Evolutionary conservation across 108 stramenopile species (phyloP), one percentile per base, ranked within the genome.

Genomic region (Pseudonitzschia multiseries): DNA sequence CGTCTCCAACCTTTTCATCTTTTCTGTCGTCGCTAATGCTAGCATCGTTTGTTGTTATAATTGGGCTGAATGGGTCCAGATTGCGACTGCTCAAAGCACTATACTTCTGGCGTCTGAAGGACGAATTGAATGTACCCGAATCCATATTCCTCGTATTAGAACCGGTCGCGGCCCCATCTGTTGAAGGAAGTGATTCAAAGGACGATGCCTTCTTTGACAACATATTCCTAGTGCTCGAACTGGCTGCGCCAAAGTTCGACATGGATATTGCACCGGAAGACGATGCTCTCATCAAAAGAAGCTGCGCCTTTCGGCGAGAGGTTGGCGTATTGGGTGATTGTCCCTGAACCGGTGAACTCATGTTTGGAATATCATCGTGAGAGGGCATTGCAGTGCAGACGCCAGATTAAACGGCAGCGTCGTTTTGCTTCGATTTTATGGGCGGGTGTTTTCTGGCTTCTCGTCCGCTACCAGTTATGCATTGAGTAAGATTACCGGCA

Each of bases 1-100:
- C 53, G 53, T 21, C 53, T 54, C 22, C 53, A 24, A 9, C 24
- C 13, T 8, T 54, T 15, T 24, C 53, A 54, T 54, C 24, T 21
- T 54, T 59, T 27, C 29, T 26, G 14, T 15, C 27, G 5, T 59
- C 26, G 21, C 26, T 14, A 31, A n/a, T 28, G 57, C 26, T 6
- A 0, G 14, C 29, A 14, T 31, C 57, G 57, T 28, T 31, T 8
- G 21, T 27, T 26, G 15, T 24, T 26, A 59, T 59, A 21, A 26
- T 22, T 59, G 57, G 24, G 29, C 28, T 17, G 15, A 31, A 59
- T 0, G 57, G 21, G 29, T 59, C 57, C 26, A 59, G 21, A 15
- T 26, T 21, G 26, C 57, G 15, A 59, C 57, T 31, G 27, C 57
- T 59, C 15, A 51, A n/a, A 51, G 57, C 26, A 59, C 57, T 59